Evolutionary conservation across 768 basidiomycete species (phyloP).

Genomic region (Cubamyces sp.): DNA sequence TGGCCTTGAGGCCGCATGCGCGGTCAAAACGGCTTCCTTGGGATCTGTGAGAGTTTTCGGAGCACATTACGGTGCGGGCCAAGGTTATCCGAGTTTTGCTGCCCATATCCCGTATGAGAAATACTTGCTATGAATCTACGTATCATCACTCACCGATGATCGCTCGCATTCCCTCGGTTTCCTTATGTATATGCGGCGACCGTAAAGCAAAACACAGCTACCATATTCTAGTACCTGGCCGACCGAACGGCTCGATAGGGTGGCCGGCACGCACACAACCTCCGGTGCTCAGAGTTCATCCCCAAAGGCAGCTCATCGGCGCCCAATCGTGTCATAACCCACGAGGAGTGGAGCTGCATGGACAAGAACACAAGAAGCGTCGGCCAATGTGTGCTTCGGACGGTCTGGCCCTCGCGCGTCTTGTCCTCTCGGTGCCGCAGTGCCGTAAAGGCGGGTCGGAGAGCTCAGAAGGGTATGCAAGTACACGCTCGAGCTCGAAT

Average conservation of each 20-base stretch:
- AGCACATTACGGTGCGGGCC: too few relatives aligned
- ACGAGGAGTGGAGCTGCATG: slow-evolving; percentile 10
- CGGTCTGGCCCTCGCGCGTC: neutral
- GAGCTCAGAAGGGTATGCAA: neutral
- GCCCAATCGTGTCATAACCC: neutral
- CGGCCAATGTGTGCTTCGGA: neutral
- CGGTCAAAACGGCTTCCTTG: too few relatives aligned
- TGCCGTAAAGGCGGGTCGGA: slow-evolving; percentile 18
- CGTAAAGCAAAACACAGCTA: too few relatives aligned
- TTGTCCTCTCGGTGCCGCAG: slow-evolving; percentile 17
- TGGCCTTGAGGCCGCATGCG: too few relatives aligned
- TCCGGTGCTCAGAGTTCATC: neutral
- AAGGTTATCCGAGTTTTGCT: too few relatives aligned
- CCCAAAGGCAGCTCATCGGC: neutral
- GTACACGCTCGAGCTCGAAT: neutral
- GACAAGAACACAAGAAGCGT: slow-evolving; percentile 9
- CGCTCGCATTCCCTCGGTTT: too few relatives aligned
- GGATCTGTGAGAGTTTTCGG: too few relatives aligned
- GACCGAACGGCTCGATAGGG: neutral
- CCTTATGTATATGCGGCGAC: too few relatives aligned
- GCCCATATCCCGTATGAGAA: too few relatives aligned
- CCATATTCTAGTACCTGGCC: too few relatives aligned
- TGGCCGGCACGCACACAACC: neutral
- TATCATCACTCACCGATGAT: too few relatives aligned
- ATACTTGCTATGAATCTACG: too few relatives aligned